These are phyloP conservation scores for Fusarium sp. DNA, from an alignment of 2,329 filamentous ascomycete genomes.

Conservation along the genomic window DNA sequence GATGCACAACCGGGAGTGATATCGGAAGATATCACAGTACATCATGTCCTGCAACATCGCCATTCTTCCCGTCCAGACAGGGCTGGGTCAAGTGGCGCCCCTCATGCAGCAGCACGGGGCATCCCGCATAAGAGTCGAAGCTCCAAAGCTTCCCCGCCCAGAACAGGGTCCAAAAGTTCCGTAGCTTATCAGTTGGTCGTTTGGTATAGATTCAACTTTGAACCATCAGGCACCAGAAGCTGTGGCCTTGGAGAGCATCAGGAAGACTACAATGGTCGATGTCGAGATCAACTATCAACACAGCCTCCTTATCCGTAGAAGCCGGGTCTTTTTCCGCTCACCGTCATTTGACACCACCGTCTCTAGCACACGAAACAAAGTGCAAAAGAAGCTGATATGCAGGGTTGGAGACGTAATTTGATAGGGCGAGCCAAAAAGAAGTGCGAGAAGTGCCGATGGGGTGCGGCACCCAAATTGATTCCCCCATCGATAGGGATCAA, in stretches of 20 bases:
- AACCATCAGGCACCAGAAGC: background rate
- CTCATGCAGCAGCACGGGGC: conserved; percentile 44
- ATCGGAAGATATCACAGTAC: conserved; percentile 25
- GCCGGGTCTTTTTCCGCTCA: conserved; percentile 36
- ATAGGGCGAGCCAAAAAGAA: conserved; percentile 35
- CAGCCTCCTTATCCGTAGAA: conserved; percentile 17
- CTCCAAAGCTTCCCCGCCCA: conserved; percentile 29
- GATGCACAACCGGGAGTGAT: conserved; percentile 19
- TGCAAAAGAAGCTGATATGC: conserved; percentile 38
- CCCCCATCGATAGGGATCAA: conserved; percentile 30
- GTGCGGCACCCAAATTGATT: conserved; percentile 41
- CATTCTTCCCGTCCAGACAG: conserved; percentile 25
- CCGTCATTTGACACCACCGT: conserved; percentile 47
- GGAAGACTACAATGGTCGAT: background rate
- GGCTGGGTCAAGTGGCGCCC: conserved; percentile 34
- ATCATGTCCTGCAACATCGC: conserved; percentile 19
- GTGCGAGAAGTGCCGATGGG: conserved; percentile 44
- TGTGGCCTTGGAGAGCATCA: background rate
- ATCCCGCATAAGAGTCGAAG: conserved; percentile 42
- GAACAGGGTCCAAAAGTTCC: conserved; percentile 30
- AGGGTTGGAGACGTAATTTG: conserved; percentile 33
- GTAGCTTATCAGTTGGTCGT: conserved; percentile 14
- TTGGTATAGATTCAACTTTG: conserved; percentile 7
- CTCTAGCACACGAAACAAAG: conserved; percentile 28
- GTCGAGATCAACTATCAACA: conserved; percentile 12